Conservation (phyloP, 2,329 filamentous ascomycete species). For the Exophiala aquamarina region DNA sequence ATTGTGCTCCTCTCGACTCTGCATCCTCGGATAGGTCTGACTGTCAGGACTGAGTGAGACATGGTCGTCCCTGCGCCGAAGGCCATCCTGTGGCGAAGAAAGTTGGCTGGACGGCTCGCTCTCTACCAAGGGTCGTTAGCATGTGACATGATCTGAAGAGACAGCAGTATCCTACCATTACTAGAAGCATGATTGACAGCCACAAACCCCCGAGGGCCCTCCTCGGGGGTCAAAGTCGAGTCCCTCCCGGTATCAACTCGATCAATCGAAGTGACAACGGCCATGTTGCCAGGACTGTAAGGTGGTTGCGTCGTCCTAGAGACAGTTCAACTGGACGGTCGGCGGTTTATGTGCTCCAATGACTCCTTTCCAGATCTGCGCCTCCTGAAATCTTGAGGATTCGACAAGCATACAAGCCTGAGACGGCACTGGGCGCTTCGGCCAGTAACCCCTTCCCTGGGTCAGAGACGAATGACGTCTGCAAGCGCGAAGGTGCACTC, state of each 20-base stretch:
- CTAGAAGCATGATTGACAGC: slow-evolving; percentile 17
- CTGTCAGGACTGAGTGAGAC: no score
- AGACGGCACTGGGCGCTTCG: slow-evolving; percentile 16
- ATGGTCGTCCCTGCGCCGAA: not conserved
- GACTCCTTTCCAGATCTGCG: not conserved
- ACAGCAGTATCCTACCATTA: slow-evolving; percentile 10
- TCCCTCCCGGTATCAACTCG: slow-evolving; percentile 9
- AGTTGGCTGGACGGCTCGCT: slow-evolving; percentile 12
- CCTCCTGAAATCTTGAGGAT: slow-evolving; percentile 14
- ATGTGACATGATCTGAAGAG: not conserved
- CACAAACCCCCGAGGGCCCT: slow-evolving; percentile 15
- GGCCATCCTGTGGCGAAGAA: slow-evolving; percentile 13
- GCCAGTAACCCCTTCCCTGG: slow-evolving; percentile 10
- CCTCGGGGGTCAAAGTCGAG: slow-evolving; percentile 12
- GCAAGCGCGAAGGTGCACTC: not conserved
- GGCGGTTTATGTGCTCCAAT: slow-evolving; percentile 10
- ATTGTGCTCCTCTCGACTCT: slow-evolving; percentile 2
- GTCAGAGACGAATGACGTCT: slow-evolving; percentile 10
- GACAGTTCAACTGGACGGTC: not conserved
- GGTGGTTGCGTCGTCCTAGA: not conserved
- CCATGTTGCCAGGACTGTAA: slow-evolving; percentile 1
- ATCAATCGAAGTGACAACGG: slow-evolving; percentile 1
- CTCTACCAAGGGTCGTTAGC: slow-evolving; percentile 12
- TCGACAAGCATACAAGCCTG: slow-evolving; percentile 8
- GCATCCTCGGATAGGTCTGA: not conserved